Conservation (phyloP, 352 stramenopile genomes). For the Globisporangium irregulare region DNA sequence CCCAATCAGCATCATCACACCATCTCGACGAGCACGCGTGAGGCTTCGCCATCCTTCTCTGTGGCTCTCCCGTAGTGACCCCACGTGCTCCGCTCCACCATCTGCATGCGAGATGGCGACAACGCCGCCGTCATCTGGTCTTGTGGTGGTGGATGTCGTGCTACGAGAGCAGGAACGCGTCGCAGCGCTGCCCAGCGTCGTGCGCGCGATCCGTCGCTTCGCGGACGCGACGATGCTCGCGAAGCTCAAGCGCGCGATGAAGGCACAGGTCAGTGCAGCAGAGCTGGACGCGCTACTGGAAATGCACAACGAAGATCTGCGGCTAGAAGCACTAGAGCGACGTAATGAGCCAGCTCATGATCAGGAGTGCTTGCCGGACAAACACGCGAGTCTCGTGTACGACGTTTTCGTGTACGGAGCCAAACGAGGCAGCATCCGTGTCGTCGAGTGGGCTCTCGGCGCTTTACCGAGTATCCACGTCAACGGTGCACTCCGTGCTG, state of each 20-base stretch:
- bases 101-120: background rate
- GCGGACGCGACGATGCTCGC: slow-evolving; percentile 8
- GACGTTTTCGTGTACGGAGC: slow-evolving; percentile 14
- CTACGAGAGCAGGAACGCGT: slow-evolving; percentile 10
- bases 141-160: slow-evolving; percentile 14
- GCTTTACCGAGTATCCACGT: slow-evolving; percentile 1
- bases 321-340: slow-evolving; percentile 8
- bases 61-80: background rate
- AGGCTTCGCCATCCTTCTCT: background rate
- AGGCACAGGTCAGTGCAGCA: background rate
- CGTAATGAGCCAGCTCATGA: background rate
- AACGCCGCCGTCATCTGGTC: slow-evolving; percentile 4
- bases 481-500: slow-evolving; percentile 12
- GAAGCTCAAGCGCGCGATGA: slow-evolving; percentile 11
- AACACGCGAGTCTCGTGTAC: slow-evolving; percentile 8
- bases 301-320: background rate
- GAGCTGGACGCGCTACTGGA: slow-evolving; percentile 8
- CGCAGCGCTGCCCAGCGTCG: slow-evolving; percentile 1
- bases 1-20: background rate
- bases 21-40: background rate
- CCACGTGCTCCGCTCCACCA: background rate
- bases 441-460: slow-evolving; percentile 7
- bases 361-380: background rate
- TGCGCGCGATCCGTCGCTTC: slow-evolving; percentile 14
- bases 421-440: slow-evolving; percentile 5